phyloP scores from a whole-genome alignment of 768 basidiomycete genomes.

The Termitomyces sp. region DNA sequence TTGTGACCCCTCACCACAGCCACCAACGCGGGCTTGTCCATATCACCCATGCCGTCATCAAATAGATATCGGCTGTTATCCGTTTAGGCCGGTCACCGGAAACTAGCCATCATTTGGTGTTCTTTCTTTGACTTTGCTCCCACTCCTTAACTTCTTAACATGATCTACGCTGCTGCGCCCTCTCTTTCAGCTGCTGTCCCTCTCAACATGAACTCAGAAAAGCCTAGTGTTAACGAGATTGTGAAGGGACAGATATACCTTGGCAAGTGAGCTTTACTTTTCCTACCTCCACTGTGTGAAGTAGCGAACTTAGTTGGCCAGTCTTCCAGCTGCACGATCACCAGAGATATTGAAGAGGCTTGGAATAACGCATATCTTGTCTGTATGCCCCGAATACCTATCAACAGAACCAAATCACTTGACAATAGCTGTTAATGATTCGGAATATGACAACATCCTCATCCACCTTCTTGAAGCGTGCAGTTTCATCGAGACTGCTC shows the following conservation, averaged over 20 bases:
- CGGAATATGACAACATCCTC: conserved; percentile 49
- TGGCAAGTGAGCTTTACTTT: conserved; percentile 29
- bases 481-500: conserved; percentile 55
- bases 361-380: conserved; percentile 49
- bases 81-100: not conserved
- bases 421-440: conserved; percentile 35
- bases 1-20: not conserved
- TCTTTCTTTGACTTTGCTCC: not conserved
- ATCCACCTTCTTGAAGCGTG: conserved; percentile 58
- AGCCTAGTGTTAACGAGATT: conserved; percentile 27
- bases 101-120: not conserved
- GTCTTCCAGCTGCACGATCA: conserved; percentile 31
- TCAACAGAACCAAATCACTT: conserved; percentile 37
- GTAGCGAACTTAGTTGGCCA: conserved; percentile 12
- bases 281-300: not conserved
- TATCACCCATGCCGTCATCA: not conserved
- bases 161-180: not conserved
- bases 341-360: conserved; percentile 21
- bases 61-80: not conserved
- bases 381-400: conserved; percentile 50
- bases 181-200: not conserved
- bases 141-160: not conserved
- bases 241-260: conserved; percentile 33
- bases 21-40: not conserved
- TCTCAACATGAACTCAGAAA: conserved; percentile 7